These are phyloP conservation scores for Neostapfia colusana DNA, from an alignment of 176 grass and related monocot genomes.

Conservation along the genomic window DNA sequence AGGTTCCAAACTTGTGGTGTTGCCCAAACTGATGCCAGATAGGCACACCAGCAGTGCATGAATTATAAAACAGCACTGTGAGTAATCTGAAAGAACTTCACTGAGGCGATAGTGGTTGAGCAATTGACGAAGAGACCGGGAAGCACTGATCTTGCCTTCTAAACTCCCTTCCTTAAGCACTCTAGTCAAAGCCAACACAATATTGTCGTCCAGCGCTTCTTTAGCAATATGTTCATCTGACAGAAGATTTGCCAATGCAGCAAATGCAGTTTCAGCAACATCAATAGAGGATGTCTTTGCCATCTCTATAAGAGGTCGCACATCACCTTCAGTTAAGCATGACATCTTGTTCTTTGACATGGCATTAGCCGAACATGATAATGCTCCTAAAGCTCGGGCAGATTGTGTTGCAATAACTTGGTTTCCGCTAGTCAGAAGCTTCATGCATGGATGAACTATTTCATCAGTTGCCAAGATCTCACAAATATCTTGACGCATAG, in stretches of 20 bases:
- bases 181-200: constrained; percentile 72
- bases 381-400: constrained; percentile 86
- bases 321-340: constrained; percentile 72
- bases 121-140: constrained; percentile 69
- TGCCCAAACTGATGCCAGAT: constrained; percentile 65
- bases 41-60: constrained; percentile 75
- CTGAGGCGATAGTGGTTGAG: constrained; percentile 70
- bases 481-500: constrained; percentile 77
- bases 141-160: constrained; percentile 87
- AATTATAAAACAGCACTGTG: constrained; percentile 69
- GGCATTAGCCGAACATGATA: constrained; percentile 63
- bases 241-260: constrained; percentile 87
- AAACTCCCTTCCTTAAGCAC: constrained; percentile 86
- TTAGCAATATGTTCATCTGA: constrained; percentile 75
- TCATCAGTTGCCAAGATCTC: constrained; percentile 82
- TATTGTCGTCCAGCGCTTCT: constrained; percentile 73
- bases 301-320: constrained; percentile 88
- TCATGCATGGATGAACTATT: constrained; percentile 91
- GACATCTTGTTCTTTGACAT: constrained; percentile 69
- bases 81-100: constrained; percentile 75
- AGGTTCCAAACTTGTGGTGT: constrained; percentile 50
- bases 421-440: constrained; percentile 90
- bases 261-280: constrained; percentile 78
- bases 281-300: constrained; percentile 82
- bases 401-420: constrained; percentile 86